Evolutionary conservation across 2,329 filamentous ascomycete genomes (phyloP), one percentile per base, ranked within the genome.

Genomic region (Diplodia seriata): DNA sequence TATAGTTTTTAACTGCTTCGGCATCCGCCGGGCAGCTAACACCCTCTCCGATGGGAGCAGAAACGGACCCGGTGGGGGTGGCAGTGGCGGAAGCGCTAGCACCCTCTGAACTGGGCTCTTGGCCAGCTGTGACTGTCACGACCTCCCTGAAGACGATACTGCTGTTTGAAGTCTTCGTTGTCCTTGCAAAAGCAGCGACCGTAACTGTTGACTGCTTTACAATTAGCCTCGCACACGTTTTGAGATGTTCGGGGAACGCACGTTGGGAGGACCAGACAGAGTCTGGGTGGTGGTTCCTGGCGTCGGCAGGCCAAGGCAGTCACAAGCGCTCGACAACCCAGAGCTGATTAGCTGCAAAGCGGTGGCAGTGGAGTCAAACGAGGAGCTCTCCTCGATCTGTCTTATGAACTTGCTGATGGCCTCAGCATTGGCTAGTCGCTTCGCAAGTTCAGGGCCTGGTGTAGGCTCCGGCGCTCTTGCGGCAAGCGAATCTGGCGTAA

Each of bases 301-400:
- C 0, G 73, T 76, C 9, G 76, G 76, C 12, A 75, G 72, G 69
- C 73, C 71, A 54, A 73, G 71, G 66, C 76, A 77, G 5, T 72
- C 73, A 69, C 76, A 78, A 26, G 76, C 76, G 40, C 70, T 75
- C 0, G 73, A 73, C 11, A 77, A 63, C 2, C 72, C 74, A 7
- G 64, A 69, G 38, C 73, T 65, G 49, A 70, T 66, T 69, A 55
- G 74, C 70, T 57, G 70, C 66, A 40, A 69, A n/a, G 50, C 71
- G 61, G 15, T 71, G 67, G n/a, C 68, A 40, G 61, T 71, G 33
- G 43, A 67, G 18, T 66, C 57, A 23, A 70, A 31, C 67, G 69
- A 29, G 40, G 53, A 40, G 71, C 57, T 47, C 5, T 20, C 31
- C 56, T 29, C 36, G 6, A 56, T 5, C 64, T 57, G 67, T 33